A percentile compares a stretch with the other conserved stretches of the same genome.
phyloP scores from a whole-genome alignment of 2,329 filamentous ascomycete species.

The Verticillium dahliae region DNA sequence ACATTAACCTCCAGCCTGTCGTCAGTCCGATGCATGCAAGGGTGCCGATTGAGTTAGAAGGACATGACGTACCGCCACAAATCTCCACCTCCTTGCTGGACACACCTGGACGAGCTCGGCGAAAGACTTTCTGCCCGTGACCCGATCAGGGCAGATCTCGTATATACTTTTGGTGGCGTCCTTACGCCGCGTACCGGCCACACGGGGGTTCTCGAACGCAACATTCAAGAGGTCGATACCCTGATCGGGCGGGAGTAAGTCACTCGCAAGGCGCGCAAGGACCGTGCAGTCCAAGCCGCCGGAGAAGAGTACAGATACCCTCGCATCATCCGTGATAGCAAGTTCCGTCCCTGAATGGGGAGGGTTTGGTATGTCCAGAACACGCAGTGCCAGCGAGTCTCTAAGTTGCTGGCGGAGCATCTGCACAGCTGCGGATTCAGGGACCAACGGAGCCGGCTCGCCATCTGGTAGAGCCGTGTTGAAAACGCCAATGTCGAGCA shows the following conservation, averaged over 20 bases:
- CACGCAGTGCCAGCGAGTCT: conserved; percentile 57
- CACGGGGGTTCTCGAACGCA: conserved; percentile 88
- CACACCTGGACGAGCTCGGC: conserved; percentile 67
- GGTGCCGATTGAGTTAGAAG: not conserved
- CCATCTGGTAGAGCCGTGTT: conserved; percentile 37
- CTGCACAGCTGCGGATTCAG: conserved; percentile 40
- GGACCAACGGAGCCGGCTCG: conserved; percentile 14
- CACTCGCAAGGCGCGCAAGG: conserved; percentile 72
- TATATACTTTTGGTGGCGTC: conserved; percentile 41
- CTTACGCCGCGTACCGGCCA: conserved; percentile 46
- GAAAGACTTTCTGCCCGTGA: conserved; percentile 76
- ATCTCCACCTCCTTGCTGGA: conserved; percentile 69
- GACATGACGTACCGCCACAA: conserved; percentile 55
- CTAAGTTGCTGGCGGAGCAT: conserved; percentile 47
- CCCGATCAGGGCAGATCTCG: conserved; percentile 82
- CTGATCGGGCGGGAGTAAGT: conserved; percentile 62
- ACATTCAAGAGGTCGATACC: conserved; percentile 88
- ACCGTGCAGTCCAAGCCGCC: conserved; percentile 91
- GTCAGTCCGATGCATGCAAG: not conserved
- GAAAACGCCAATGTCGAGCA: conserved; percentile 48
- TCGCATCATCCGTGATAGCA: conserved; percentile 29
- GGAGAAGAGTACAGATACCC: conserved; percentile 81
- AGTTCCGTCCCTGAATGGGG: conserved; percentile 23
- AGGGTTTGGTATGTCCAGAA: conserved; percentile 58
- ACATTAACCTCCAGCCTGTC: conserved; percentile 57